phyloP scores from a whole-genome alignment of 2,329 filamentous ascomycete species.

The Cladophialophora immunda region DNA sequence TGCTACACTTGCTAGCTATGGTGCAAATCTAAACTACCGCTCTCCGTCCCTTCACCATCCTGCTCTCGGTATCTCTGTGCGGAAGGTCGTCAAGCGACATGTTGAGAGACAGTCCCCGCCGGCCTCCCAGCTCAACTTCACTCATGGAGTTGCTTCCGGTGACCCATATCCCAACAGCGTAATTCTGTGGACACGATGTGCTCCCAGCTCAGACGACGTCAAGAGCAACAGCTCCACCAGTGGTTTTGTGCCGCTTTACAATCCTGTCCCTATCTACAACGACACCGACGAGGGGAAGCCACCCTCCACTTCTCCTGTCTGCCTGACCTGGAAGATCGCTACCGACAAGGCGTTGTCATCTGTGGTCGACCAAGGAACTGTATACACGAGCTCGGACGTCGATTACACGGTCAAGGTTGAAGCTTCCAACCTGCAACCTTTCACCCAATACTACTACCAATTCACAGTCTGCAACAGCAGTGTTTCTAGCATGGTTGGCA shows the following conservation, averaged over 20 bases:
- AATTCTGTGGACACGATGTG: constrained; percentile 55
- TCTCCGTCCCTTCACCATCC: constrained; percentile 72
- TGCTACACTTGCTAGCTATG: constrained; percentile 32
- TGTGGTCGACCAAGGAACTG: constrained; percentile 65
- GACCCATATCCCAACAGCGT: constrained; percentile 55
- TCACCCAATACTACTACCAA: constrained; percentile 70
- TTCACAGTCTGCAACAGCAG: constrained; percentile 73
- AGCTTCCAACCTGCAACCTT: constrained; percentile 68
- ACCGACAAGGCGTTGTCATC: constrained; percentile 57
- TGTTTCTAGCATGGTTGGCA: constrained; percentile 68
- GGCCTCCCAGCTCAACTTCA: constrained; percentile 66
- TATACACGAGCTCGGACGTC: constrained; percentile 75
- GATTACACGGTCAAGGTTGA: constrained; percentile 79
- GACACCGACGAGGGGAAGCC: constrained; percentile 62
- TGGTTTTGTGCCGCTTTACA: constrained; percentile 63
- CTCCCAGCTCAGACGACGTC: constrained; percentile 53
- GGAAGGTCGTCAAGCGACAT: constrained; percentile 66
- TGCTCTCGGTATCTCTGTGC: constrained; percentile 70
- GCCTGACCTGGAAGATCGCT: constrained; percentile 71
- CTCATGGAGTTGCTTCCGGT: constrained; percentile 66
- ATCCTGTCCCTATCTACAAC: constrained; percentile 53
- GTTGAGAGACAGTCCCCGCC: constrained; percentile 55
- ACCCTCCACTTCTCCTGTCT: constrained; percentile 69
- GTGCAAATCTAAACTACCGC: constrained; percentile 70
- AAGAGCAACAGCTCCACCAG: constrained; percentile 65